Evolutionary conservation across 345 rosid species (phyloP).

Genomic region (Cochlearia excelsa): DNA sequence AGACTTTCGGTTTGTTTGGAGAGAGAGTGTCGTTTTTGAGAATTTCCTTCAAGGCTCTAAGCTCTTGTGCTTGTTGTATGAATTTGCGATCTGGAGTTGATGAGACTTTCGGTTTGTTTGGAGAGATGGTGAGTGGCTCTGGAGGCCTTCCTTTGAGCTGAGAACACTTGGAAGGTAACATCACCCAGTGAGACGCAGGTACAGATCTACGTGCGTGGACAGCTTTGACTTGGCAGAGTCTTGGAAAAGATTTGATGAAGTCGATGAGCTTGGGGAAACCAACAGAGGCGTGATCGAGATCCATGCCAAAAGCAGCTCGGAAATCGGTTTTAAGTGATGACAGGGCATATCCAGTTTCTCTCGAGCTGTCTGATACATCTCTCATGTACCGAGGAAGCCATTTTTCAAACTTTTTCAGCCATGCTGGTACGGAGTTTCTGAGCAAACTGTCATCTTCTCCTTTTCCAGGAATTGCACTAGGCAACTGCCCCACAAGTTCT

Average conservation of each 20-base stretch:
- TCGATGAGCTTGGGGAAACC: slow-evolving; percentile 77
- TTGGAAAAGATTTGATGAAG: slow-evolving; percentile 56
- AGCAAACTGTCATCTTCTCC: slow-evolving; percentile 27
- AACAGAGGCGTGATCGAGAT: slow-evolving; percentile 67
- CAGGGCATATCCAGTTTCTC: slow-evolving; percentile 56
- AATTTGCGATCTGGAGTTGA: slow-evolving; percentile 8
- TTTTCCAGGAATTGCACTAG: slow-evolving; percentile 3
- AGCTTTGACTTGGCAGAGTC: slow-evolving; percentile 47
- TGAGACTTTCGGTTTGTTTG: slow-evolving; percentile 20
- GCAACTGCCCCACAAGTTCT: slow-evolving; percentile 31
- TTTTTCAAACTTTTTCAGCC: slow-evolving; percentile 59
- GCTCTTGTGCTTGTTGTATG: slow-evolving; percentile 10
- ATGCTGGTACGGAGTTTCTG: slow-evolving; percentile 34
- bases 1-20: slow-evolving; percentile 15
- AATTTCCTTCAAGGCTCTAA: slow-evolving; percentile 16
- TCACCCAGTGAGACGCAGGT: slow-evolving; percentile 65
- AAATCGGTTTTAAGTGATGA: slow-evolving; percentile 84
- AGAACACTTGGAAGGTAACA: slow-evolving; percentile 44
- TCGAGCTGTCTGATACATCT: slow-evolving; percentile 33
- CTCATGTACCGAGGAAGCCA: slow-evolving; percentile 65
- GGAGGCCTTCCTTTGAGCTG: slow-evolving; percentile 27
- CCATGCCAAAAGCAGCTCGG: slow-evolving; percentile 53
- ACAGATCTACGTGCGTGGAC: slow-evolving; percentile 39
- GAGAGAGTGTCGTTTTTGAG: slow-evolving; percentile 27
- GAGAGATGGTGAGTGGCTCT: slow-evolving; percentile 28